Percentiles rank a stretch among this genome's conserved stretches.
Evolutionary conservation across 371 early-diverging fungal species (phyloP).

Genomic region (Circinella minor): DNA sequence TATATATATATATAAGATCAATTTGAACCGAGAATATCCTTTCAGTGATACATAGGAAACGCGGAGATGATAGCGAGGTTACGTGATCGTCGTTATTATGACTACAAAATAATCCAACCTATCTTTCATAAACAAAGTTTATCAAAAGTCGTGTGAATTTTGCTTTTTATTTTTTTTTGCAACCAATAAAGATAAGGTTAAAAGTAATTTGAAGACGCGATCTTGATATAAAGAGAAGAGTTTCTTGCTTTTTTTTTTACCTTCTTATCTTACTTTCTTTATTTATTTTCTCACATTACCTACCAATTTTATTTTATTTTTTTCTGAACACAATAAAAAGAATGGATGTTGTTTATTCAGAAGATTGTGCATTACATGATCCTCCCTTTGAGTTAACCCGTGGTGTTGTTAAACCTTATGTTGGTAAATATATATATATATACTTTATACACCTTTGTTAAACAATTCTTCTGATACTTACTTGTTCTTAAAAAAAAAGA

Average conservation of each 20-base stretch:
- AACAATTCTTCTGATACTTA: neutral
- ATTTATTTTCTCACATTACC: neutral
- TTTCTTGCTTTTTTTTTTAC: neutral
- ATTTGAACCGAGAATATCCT: no score
- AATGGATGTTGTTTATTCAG: conserved; percentile 49
- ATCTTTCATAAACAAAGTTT: no score
- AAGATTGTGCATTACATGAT: conserved; percentile 46
- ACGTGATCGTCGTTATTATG: no score
- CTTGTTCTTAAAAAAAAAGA: conserved; percentile 23
- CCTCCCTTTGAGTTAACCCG: conserved; percentile 46
- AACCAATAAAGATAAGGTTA: no score
- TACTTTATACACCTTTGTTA: neutral
- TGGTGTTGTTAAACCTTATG: conserved; percentile 36
- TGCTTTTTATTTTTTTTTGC: no score
- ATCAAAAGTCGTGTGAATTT: no score
- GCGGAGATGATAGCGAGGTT: no score
- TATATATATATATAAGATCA: no score
- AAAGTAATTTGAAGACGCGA: no score
- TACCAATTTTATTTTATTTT: neutral
- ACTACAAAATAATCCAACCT: no score
- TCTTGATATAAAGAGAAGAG: no score
- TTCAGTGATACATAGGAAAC: no score
- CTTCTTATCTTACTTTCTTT: neutral
- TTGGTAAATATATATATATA: conserved; percentile 30
- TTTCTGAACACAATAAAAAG: neutral